Percentiles rank a stretch among this genome's conserved stretches.
phyloP scores from a whole-genome alignment of 2,329 filamentous ascomycete species.

The Lasiodiplodia citricola region DNA sequence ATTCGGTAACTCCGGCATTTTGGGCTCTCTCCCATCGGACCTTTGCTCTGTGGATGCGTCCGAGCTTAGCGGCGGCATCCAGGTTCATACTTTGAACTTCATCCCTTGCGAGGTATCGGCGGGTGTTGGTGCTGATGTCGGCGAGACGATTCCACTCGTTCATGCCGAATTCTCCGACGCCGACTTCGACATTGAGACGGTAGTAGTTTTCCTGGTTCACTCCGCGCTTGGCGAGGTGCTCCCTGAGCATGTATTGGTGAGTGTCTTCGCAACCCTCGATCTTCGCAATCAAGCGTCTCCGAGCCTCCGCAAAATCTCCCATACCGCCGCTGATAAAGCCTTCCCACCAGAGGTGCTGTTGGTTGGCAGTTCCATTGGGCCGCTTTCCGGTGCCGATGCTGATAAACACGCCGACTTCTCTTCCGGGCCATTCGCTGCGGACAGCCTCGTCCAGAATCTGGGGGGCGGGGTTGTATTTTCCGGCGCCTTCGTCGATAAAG shows the following conservation, averaged over 20 bases:
- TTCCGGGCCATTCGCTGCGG: slow-evolving; percentile 91
- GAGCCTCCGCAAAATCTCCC: slow-evolving; percentile 89
- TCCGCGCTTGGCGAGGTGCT: slow-evolving; percentile 75
- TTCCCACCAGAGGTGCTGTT: slow-evolving; percentile 85
- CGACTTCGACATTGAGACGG: slow-evolving; percentile 94
- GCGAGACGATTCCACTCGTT: slow-evolving; percentile 96
- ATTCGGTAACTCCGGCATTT: slow-evolving; percentile 31
- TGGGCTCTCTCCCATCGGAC: slow-evolving; percentile 64
- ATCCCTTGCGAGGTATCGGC: slow-evolving; percentile 76
- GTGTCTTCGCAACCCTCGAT: slow-evolving; percentile 95
- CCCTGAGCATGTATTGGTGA: slow-evolving; percentile 82
- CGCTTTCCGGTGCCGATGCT: slow-evolving; percentile 94
- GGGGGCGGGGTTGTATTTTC: slow-evolving; percentile 89
- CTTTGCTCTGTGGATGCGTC: slow-evolving; percentile 81
- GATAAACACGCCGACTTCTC: slow-evolving; percentile 89
- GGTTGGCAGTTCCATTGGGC: slow-evolving; percentile 70
- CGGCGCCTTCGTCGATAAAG: slow-evolving; percentile 91
- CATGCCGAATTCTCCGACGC: slow-evolving; percentile 97
- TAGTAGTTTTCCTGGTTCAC: slow-evolving; percentile 92
- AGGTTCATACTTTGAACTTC: slow-evolving; percentile 79
- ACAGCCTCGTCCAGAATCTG: slow-evolving; percentile 87
- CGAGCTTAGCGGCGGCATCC: slow-evolving; percentile 78
- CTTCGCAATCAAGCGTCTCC: slow-evolving; percentile 82
- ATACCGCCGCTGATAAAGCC: slow-evolving; percentile 74
- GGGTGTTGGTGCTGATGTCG: slow-evolving; percentile 91